phyloP scores from a whole-genome alignment of 176 grass and related monocot genomes.

The Zoysia japonica region DNA sequence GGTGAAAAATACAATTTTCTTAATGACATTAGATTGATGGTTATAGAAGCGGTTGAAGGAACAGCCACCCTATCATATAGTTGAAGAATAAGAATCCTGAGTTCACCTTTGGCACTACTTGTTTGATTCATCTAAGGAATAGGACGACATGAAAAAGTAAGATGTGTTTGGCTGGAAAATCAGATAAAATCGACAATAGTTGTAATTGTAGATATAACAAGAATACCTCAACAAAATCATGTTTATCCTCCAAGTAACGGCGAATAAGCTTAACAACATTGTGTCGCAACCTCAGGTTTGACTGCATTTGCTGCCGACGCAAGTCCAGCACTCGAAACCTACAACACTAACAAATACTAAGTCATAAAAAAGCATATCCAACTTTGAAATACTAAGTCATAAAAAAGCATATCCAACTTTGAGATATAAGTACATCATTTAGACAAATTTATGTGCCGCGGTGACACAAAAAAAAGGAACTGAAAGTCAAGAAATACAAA shows the following conservation, averaged over 20 bases:
- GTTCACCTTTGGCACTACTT: conserved; percentile 3
- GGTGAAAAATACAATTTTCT: background rate
- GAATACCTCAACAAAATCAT: conserved; percentile 96
- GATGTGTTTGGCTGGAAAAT: background rate
- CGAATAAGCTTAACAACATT: conserved; percentile 84
- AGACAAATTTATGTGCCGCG: conserved; percentile 13
- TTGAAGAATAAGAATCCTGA: conserved; percentile 10
- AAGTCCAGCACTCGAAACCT: conserved; percentile 95
- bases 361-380: background rate
- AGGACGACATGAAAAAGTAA: conserved; percentile 8
- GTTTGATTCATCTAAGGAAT: conserved; percentile 1
- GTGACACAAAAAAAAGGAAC: background rate
- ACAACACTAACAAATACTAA: conserved; percentile 16
- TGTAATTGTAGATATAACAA: conserved; percentile 17
- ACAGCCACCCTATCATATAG: background rate
- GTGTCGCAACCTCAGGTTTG: conserved; percentile 89
- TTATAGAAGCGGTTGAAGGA: conserved; percentile 11
- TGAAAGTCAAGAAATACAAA: background rate
- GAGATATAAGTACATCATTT: background rate
- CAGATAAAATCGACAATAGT: conserved; percentile 2
- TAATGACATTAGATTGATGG: background rate
- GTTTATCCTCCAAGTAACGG: conserved; percentile 87
- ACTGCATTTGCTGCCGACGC: conserved; percentile 91
- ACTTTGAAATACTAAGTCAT: background rate
- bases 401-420: background rate